Evolutionary conservation across 768 basidiomycete genomes (phyloP), one percentile per base, ranked within the genome.

Genomic region (Pulveroboletus sp.): DNA sequence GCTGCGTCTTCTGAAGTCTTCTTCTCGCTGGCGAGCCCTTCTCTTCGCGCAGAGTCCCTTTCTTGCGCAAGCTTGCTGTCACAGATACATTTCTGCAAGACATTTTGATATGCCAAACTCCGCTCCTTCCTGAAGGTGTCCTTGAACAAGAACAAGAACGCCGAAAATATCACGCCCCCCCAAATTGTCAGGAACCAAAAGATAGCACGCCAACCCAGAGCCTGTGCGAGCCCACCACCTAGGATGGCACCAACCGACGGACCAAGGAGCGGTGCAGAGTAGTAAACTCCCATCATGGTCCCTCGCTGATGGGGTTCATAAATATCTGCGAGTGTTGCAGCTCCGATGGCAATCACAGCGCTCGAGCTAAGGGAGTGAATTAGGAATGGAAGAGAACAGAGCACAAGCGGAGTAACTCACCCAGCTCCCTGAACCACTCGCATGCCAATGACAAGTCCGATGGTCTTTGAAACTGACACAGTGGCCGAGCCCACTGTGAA

Each of bases 41-140:
- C 32, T 4, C 15, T 24, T 8, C 5, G 27, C 10, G 47, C 4
- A 0, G 8, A 14, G 46, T 43, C 42, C 49, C 67, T 59, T 21
- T 64, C 59, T 24, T 59, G 50, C 6, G 6, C 17, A 5, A 28
- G 17, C 42, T 52, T 54, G 27, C 48, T 57, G 17, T 63, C 64
- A 15, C 64, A 67, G 11, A 71, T 43, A 6, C 73, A 73, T 31
- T 69, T 70, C 54, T 73, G 76, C 43, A 89, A 65, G 0, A 84
- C 79, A 8, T 74, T 74, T 60, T 91, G 89, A 64, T 94, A 95
- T 1, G 81, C 75, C 14, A 86, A 67, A 49, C 91, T 93, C 33
- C 93, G 82, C 59, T 94, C 89, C 53, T 76, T 75, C 30, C 93
- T 78, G 70, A 89, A 94, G 0, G 90, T 92, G 61, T 96, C 91